Evolutionary conservation across 345 rosid genomes (phyloP).

Genomic region (Salix viminalis): DNA sequence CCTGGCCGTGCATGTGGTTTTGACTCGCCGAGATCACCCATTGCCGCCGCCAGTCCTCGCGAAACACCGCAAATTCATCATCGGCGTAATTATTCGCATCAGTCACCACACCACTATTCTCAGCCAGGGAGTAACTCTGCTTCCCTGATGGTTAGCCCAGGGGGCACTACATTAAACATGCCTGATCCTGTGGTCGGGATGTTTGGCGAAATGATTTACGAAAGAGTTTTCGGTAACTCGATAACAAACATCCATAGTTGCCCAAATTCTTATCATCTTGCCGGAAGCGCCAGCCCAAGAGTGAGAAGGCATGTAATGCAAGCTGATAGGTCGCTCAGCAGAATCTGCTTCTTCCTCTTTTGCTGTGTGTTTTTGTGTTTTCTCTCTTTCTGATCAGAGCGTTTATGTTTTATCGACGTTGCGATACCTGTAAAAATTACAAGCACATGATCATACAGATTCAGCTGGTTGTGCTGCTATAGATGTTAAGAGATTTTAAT

Average conservation of each 20-base stretch:
- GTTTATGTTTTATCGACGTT: not conserved
- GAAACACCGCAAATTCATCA: not conserved
- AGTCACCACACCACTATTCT: slow-evolving; percentile 28
- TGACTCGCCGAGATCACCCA: slow-evolving; percentile 14
- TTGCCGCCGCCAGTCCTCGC: not conserved
- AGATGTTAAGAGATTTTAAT: not conserved
- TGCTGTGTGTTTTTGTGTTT: slow-evolving; percentile 69
- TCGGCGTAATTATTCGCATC: slow-evolving; percentile 11
- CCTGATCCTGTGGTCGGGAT: slow-evolving; percentile 50
- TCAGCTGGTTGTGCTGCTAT: slow-evolving; percentile 5
- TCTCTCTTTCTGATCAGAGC: slow-evolving; percentile 51
- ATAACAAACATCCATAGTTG: slow-evolving; percentile 40
- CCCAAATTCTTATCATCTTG: slow-evolving; percentile 52
- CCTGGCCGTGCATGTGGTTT: slow-evolving; percentile 17
- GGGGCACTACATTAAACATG: slow-evolving; percentile 32
- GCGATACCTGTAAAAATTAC: not conserved
- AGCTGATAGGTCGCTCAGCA: slow-evolving; percentile 63
- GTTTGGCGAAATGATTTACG: slow-evolving; percentile 63
- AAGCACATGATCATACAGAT: not conserved
- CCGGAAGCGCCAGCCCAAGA: slow-evolving; percentile 48
- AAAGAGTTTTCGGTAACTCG: slow-evolving; percentile 55
- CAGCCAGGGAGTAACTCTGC: slow-evolving; percentile 31
- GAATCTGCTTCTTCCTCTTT: slow-evolving; percentile 66
- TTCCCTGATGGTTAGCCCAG: slow-evolving; percentile 34
- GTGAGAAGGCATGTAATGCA: slow-evolving; percentile 67